A percentile compares a stretch with the other conserved stretches of the same genome.
phyloP scores from a whole-genome alignment of 768 basidiomycete species.

The Naganishia onofrii region DNA sequence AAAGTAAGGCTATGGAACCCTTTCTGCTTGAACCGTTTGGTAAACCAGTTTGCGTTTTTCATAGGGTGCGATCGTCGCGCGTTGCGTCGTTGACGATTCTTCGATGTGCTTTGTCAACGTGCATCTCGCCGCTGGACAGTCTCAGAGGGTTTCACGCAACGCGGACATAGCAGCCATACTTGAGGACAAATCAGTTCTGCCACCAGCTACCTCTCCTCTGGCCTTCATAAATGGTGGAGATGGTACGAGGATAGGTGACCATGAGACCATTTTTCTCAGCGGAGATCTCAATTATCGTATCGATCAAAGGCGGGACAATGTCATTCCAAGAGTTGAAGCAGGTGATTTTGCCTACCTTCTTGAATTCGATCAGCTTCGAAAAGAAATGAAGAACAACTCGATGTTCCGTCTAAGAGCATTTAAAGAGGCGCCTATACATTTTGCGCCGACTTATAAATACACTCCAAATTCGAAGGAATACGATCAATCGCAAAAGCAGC shows the following conservation, averaged over 20 bases:
- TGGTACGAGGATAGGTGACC: constrained; percentile 87
- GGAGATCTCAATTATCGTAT: constrained; percentile 98
- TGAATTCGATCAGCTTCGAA: constrained; percentile 76
- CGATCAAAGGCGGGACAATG: constrained; percentile 81
- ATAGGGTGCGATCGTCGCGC: constrained; percentile 82
- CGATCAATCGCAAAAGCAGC: constrained; percentile 82
- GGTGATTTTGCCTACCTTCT: constrained; percentile 66
- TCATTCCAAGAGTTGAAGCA: constrained; percentile 67
- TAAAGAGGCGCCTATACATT: constrained; percentile 72
- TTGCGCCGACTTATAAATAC: constrained; percentile 93
- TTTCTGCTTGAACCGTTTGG: background rate
- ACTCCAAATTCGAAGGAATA: constrained; percentile 73
- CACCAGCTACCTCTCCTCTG: constrained; percentile 56
- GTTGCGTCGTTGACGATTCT: constrained; percentile 85
- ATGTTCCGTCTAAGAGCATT: constrained; percentile 80
- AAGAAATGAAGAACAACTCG: constrained; percentile 84
- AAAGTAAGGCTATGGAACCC: constrained; percentile 61
- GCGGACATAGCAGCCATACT: constrained; percentile 82
- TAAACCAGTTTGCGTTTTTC: background rate
- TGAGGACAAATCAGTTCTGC: constrained; percentile 72
- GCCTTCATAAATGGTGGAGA: constrained; percentile 87
- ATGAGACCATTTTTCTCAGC: constrained; percentile 88
- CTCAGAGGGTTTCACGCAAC: constrained; percentile 74
- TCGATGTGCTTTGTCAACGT: constrained; percentile 94
- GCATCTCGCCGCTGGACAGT: constrained; percentile 87